Evolutionary conservation across 176 grass and related monocot genomes (phyloP), one percentile per base, ranked within the genome.

Genomic region (Elymus sibiricus): DNA sequence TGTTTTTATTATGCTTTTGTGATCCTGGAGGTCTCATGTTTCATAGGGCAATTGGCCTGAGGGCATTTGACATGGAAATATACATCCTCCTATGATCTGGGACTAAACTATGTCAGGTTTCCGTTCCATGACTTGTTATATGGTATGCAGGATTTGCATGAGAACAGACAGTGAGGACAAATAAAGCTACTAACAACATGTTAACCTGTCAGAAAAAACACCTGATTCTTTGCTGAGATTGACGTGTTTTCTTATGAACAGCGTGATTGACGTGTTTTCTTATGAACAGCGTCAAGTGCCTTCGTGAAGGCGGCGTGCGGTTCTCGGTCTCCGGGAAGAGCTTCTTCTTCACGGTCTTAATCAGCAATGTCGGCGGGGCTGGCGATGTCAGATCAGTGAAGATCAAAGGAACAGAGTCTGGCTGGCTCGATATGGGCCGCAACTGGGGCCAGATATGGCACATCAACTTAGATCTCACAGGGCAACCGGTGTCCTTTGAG

Each of bases 371-470:
- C 28, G 97, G 94, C 11, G 97, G 97, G 1, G 94, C 92, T 0
- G 97, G 97, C 0, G 94, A 99, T 84, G 70, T 99, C 37, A 88
- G 51, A n/a, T 90, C 90, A 46, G 94, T 96, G 69, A 99, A 99
- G 44, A 85, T 96, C 76, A 99, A 99, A 89, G 92, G 94, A 63
- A 90, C 90, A 16, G 87, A 80, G 35, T 94, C 87, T 4, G 97
- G 97, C 22, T 99, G 97, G 97, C 85, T 99, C 68, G 73, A 92
- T 0, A 99, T 99, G 97, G 94, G 90, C 60, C 94, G 97, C 43
- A 99, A 83, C 61, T 99, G 94, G 97, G 97, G 97, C 27, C 97
- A 99, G 86, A 84, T 92, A 67, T 99, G 97, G 97, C 97, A 99
- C 80, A 96, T 99, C 77, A 99, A 90, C 80, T 84, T 77, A 13